Evolutionary conservation across 2,329 filamentous ascomycete species (phyloP), one percentile per base, ranked within the genome.

Genomic region (Neonectria faginata): DNA sequence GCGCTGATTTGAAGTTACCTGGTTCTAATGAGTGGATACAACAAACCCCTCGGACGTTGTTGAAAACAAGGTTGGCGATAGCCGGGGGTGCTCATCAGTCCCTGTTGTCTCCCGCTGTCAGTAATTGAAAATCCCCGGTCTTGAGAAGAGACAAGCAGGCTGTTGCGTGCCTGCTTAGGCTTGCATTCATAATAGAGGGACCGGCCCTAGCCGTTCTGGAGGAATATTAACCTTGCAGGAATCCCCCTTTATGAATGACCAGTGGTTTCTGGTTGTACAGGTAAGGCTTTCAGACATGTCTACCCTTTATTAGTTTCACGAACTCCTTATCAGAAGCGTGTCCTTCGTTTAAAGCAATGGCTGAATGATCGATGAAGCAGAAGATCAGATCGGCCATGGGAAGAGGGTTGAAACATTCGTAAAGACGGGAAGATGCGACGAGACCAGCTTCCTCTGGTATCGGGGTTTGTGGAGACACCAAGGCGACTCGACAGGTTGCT

Each of bases 401-500:
- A 51, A 51, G n/a, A 39, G 36, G 12, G 12, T n/a, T 39, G 36
- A n/a, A n/a, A 16, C 16, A 39, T 6, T 29, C 29, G 3, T 39
- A n/a, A n/a, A 7, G 36, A 39, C 36, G 16, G 16, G 14, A 29
- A 29, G 29, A 29, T 9, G 2, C 33, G 33, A n/a, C 5, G 29
- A 20, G 47, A 20, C n/a, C 31, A 8, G 47, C 45, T 11, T 48
- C 14, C 14, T n/a, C n/a, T 31, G 25, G 10, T 31, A 18, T 39
- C 16, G 14, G 14, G n/a, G 47, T 12, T 5, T 18, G 47, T 31
- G 47, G 47, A 31, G 47, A 29, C 47, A 25, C 25, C 1, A 6
- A 29, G 41, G 57, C 36, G 64, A 60, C 36, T 48, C 66, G 57
- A 18, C 64, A 67, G 33, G 7, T 29, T 29, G 6, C 11, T 33